Base-by-base conservation (phyloP, 345 rosid genomes). In the Alliaria petiolata region DNA sequence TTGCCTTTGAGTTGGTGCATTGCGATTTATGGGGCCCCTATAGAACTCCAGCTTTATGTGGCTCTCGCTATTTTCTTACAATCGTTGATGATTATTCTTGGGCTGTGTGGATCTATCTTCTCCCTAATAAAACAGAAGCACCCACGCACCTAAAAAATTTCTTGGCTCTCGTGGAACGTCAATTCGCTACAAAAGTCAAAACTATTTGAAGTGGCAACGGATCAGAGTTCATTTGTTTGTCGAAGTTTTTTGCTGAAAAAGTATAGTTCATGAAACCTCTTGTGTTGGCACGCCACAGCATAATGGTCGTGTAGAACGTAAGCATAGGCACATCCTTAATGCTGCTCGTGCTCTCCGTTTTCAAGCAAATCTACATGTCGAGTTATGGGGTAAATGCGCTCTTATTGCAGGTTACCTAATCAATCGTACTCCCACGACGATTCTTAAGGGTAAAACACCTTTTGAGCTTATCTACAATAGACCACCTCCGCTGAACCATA, bases 361-460 rank as follows among this genome's bases (percentile, higher is more conserved):
- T 16, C 9, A 22, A 22, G 25, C 25, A 1, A 0, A 1, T 54
- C 8, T 54, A 0, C 60, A 40, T 0, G 7, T 6, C 1, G 39
- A 54, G 5, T 54, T 31, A 2, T 54, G 25, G 60, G 60, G 40
- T 3, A 8, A 54, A 15, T 54, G 60, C 15, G 60, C 19, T 1
- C 7, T 54, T 0, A 5, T 14, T 0, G n/a, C 42, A 0, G 22
- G 4, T 0, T 55, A 34, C 2, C 4, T 55, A 1, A 55, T 55
- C 1, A 55, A 55, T 1, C n/a, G 42, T 0, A 55, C 42, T 2
- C 61, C 42, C 0, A 15, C 42, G 0, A 2, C 0, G 0, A 0
- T 54, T 0, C 22, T 30, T 4, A 2, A 31, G 0, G 60, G 40
- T 0, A 54, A 54, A 15, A 34, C 45, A 0, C 30, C 31, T 0